Evolutionary conservation across 495 filamentous ascomycete genomes (phyloP).

Genomic region (Xylaria longipes): DNA sequence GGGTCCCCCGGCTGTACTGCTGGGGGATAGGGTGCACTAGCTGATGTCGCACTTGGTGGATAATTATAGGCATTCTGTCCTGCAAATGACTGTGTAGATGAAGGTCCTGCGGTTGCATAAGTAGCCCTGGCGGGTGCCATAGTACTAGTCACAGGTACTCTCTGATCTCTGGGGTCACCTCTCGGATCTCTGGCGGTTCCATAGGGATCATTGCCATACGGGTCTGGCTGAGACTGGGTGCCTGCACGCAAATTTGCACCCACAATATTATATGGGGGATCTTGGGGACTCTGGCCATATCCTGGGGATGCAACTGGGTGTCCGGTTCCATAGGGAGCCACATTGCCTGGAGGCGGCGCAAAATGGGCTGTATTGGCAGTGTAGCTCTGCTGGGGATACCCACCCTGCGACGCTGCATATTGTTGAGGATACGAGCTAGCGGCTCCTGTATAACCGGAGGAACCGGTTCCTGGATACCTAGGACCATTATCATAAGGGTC

Average conservation of each 20-base stretch:
- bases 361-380: slow-evolving; percentile 34
- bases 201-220: slow-evolving; percentile 38
- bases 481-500: slow-evolving; percentile 41
- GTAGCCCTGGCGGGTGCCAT: slow-evolving; percentile 38
- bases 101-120: slow-evolving; percentile 41
- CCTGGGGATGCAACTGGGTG: slow-evolving; percentile 26
- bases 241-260: slow-evolving; percentile 37
- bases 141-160: slow-evolving; percentile 39
- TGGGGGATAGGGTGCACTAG: slow-evolving; percentile 39
- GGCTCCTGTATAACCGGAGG: slow-evolving; percentile 43
- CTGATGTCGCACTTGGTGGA: slow-evolving; percentile 41
- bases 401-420: slow-evolving; percentile 37
- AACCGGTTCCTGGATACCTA: slow-evolving; percentile 47
- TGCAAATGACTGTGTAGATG: slow-evolving; percentile 37
- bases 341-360: slow-evolving; percentile 23
- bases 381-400: slow-evolving; percentile 41
- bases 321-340: slow-evolving; percentile 20
- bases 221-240: slow-evolving; percentile 32
- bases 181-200: slow-evolving; percentile 34
- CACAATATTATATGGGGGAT: slow-evolving; percentile 39
- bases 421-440: slow-evolving; percentile 40
- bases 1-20: slow-evolving; percentile 51
- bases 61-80: slow-evolving; percentile 39
- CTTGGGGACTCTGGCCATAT: slow-evolving; percentile 40
- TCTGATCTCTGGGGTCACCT: slow-evolving; percentile 34